Conservation (phyloP, 2,329 filamentous ascomycete species). For the Trichoderma arundinaceum region DNA sequence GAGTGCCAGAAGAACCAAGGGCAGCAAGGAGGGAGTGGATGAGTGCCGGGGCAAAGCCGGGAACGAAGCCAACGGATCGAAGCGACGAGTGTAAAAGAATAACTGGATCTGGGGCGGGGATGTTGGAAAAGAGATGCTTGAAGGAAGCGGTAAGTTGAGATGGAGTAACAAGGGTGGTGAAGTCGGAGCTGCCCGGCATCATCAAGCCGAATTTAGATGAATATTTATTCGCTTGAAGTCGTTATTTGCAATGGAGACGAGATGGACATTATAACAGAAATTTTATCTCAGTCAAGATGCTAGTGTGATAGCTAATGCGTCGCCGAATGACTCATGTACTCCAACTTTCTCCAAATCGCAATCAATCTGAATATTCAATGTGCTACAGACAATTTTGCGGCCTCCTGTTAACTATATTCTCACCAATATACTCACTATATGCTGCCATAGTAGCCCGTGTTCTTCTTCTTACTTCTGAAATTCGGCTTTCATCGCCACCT, state of each 20-base stretch:
- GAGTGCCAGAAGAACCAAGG: constrained; percentile 26
- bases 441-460: background rate
- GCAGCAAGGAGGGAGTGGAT: background rate
- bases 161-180: background rate
- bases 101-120: background rate
- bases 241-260: no score
- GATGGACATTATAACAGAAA: no score
- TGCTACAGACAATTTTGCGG: background rate
- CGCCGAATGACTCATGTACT: background rate
- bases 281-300: background rate
- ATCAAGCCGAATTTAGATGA: background rate
- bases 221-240: background rate
- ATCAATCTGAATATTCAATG: background rate
- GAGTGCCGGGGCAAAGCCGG: background rate
- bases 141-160: background rate
- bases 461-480: background rate
- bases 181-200: background rate
- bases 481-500: constrained; percentile 12
- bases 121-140: background rate
- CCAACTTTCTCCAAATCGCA: background rate
- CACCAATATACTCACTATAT: background rate
- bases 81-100: background rate
- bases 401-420: background rate
- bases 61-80: background rate
- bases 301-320: background rate